Evolutionary conservation across 441 rosid genomes (phyloP).

Genomic region (Euphorbia celastroides): DNA sequence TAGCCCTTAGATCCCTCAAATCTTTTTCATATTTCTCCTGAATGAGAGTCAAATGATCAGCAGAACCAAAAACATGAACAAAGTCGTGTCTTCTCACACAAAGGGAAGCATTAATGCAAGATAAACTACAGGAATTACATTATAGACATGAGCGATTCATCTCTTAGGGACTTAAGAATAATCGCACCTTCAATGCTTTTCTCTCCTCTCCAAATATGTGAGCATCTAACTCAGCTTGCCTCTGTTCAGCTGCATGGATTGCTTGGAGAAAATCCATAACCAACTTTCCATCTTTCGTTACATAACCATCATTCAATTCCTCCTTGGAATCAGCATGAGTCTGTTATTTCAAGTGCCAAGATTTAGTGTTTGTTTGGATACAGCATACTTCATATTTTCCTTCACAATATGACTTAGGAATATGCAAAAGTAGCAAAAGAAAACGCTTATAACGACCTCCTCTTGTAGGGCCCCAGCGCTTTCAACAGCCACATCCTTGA

Average conservation of each 20-base stretch:
- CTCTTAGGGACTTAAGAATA: slow-evolving; percentile 4
- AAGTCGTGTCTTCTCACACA: neutral
- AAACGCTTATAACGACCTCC: slow-evolving; percentile 27
- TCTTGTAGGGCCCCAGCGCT: slow-evolving; percentile 34
- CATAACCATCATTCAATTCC: slow-evolving; percentile 47
- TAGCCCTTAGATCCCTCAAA: slow-evolving; percentile 79
- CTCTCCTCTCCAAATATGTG: slow-evolving; percentile 63
- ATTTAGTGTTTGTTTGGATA: slow-evolving; percentile 4
- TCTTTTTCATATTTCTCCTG: slow-evolving; percentile 92
- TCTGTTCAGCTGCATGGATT: slow-evolving; percentile 81
- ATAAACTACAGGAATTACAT: neutral
- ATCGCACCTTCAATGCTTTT: slow-evolving; percentile 64
- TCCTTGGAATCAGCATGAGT: slow-evolving; percentile 41
- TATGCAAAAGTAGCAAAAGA: slow-evolving; percentile 12
- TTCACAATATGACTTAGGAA: slow-evolving; percentile 11
- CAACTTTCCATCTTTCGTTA: slow-evolving; percentile 66
- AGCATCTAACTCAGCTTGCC: slow-evolving; percentile 88
- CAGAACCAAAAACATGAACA: slow-evolving; percentile 2
- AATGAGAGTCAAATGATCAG: slow-evolving; percentile 19
- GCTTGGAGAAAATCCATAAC: slow-evolving; percentile 80
- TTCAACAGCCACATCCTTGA: slow-evolving; percentile 41
- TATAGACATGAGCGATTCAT: slow-evolving; percentile 15
- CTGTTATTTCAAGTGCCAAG: slow-evolving; percentile 35
- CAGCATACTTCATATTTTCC: neutral
- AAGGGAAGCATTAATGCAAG: slow-evolving; percentile 9